Conservation (phyloP, 441 rosid genomes). For the Pelargonium exstipulatum region DNA sequence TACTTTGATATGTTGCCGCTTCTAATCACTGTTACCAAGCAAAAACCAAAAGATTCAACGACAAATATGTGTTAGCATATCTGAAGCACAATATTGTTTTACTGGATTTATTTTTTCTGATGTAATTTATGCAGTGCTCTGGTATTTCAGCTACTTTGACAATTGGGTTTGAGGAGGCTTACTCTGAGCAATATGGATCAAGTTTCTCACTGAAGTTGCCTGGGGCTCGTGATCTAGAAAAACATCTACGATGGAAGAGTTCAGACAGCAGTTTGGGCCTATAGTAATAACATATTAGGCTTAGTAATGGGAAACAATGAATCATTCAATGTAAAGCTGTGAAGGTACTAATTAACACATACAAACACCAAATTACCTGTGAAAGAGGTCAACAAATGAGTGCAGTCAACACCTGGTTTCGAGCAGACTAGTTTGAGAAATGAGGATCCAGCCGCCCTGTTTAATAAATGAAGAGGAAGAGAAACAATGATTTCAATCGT, state of each 20-base stretch:
- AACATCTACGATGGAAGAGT: slow-evolving; percentile 28
- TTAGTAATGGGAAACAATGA: neutral
- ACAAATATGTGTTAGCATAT: too few relatives aligned
- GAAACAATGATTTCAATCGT: too few relatives aligned
- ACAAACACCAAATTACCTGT: slow-evolving; percentile 28
- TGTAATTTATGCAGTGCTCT: too few relatives aligned
- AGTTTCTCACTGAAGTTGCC: slow-evolving; percentile 45
- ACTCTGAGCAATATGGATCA: slow-evolving; percentile 57
- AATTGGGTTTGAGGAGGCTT: slow-evolving; percentile 12
- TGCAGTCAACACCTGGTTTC: slow-evolving; percentile 42
- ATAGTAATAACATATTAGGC: neutral
- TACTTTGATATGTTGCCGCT: slow-evolving; percentile 37
- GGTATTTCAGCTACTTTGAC: too few relatives aligned
- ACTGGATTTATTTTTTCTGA: neutral
- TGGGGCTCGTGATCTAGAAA: slow-evolving; percentile 49
- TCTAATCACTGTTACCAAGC: slow-evolving; percentile 32
- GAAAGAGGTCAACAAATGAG: slow-evolving; percentile 27
- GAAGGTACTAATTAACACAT: neutral
- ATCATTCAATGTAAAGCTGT: neutral
- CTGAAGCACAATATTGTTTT: too few relatives aligned
- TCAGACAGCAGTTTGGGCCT: slow-evolving; percentile 58
- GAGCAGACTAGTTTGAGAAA: slow-evolving; percentile 31
- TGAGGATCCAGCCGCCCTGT: slow-evolving; percentile 25
- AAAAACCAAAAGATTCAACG: too few relatives aligned
- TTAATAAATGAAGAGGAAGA: neutral